A percentile compares a stretch with the other conserved stretches of the same genome.
Evolutionary conservation across 2,329 filamentous ascomycete species (phyloP).

Genomic region (Alternaria dauci): DNA sequence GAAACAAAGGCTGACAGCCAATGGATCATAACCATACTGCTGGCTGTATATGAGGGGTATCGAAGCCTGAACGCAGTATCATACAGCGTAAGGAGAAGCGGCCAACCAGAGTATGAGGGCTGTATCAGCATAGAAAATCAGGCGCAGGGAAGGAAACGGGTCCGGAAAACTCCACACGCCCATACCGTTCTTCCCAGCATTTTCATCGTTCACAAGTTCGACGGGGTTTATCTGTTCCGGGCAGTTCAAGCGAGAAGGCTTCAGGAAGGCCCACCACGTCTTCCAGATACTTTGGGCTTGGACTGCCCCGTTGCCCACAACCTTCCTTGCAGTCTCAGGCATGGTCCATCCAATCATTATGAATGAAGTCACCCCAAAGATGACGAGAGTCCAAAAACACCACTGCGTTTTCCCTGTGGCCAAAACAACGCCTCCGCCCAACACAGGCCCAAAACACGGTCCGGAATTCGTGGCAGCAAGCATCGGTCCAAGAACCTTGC

Average conservation of each 20-base stretch:
- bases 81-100: not conserved
- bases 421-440: not conserved
- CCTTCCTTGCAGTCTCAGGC: not conserved
- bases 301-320: no score
- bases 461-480: not conserved
- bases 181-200: no score
- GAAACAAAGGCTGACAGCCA: not conserved
- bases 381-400: not conserved
- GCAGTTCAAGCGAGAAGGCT: no score
- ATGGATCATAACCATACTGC: not conserved
- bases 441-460: not conserved
- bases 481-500: not conserved
- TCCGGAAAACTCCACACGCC: not conserved
- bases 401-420: not conserved
- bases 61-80: not conserved
- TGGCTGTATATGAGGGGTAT: not conserved
- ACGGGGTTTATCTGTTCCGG: no score
- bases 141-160: not conserved
- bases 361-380: not conserved
- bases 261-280: no score
- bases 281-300: no score
- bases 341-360: not conserved
- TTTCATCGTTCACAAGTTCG: no score
- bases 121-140: not conserved
- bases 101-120: not conserved